phyloP scores from a whole-genome alignment of 1,284 basidiomycete species.

The Apiotrichum veenhuisii region DNA sequence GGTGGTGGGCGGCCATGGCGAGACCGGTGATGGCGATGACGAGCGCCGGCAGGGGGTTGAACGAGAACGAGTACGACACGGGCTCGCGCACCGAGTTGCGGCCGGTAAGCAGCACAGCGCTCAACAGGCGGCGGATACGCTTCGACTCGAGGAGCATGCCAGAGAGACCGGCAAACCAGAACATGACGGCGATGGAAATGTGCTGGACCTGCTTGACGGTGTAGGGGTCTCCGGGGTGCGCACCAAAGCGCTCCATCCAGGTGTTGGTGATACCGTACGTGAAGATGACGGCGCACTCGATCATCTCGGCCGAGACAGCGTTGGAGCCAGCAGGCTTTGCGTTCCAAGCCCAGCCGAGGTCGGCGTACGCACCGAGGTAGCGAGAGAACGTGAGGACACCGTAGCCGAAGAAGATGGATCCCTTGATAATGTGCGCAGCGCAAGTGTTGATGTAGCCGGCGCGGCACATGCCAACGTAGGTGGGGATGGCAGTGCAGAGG shows the following conservation, averaged over 20 bases:
- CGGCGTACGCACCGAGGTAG: conserved; percentile 83
- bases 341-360: conserved; percentile 96
- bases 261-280: conserved; percentile 85
- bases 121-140: conserved; percentile 56
- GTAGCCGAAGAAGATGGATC: conserved; percentile 85
- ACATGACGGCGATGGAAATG: conserved; percentile 81
- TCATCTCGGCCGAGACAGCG: conserved; percentile 72
- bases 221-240: conserved; percentile 72
- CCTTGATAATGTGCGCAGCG: conserved; percentile 91
- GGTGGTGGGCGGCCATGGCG: conserved; percentile 93
- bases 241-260: conserved; percentile 95
- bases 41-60: conserved; percentile 92
- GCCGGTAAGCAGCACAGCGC: conserved; percentile 19
- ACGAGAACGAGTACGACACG: conserved; percentile 69
- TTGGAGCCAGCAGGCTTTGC: conserved; percentile 29
- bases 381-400: conserved; percentile 84
- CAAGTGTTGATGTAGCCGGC: conserved; percentile 70
- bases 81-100: conserved; percentile 56
- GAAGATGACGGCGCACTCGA: conserved; percentile 84
- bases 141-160: conserved; percentile 87
- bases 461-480: conserved; percentile 39
- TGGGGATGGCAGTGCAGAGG: conserved; percentile 32
- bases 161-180: conserved; percentile 87
- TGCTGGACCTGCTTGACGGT: conserved; percentile 93
- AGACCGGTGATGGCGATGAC: conserved; percentile 89